Conservation (phyloP, 768 basidiomycete genomes). For the Tylopilus sp. region DNA sequence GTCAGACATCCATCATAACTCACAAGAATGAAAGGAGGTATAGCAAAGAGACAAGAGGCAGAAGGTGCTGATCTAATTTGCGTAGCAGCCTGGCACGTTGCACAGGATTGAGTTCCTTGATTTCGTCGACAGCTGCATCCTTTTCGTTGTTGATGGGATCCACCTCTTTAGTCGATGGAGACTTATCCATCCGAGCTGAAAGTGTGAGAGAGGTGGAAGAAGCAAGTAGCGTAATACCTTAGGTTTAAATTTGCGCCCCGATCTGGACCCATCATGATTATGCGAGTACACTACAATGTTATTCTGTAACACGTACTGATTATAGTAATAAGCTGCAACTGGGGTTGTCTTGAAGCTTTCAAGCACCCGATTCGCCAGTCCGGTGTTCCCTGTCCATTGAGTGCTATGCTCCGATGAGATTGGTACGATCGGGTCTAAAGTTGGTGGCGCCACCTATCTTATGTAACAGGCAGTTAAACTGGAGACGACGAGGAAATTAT, state of each 20-base stretch:
- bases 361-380: too few species aligned
- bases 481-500: too few species aligned
- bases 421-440: too few species aligned
- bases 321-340: too few species aligned
- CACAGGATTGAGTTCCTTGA: constrained; percentile 8
- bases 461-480: too few species aligned
- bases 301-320: too few species aligned
- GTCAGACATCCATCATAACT: constrained; percentile 15
- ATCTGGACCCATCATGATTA: too few species aligned
- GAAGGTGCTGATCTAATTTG: constrained; percentile 43
- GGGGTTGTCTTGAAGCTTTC: too few species aligned
- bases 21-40: constrained; percentile 47
- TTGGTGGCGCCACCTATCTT: too few species aligned
- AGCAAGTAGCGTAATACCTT: not conserved
- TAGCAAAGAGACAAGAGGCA: constrained; percentile 43
- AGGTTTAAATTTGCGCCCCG: not conserved
- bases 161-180: constrained; percentile 9
- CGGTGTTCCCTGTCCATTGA: too few species aligned
- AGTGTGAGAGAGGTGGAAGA: not conserved
- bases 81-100: constrained; percentile 32
- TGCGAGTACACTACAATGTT: too few species aligned
- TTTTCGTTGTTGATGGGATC: constrained; percentile 14
- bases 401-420: too few species aligned
- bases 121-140: not conserved
- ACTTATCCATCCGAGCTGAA: constrained; percentile 10